phyloP scores from a whole-genome alignment of 768 basidiomycete species.

The Phanerodontia chrysosporium region DNA sequence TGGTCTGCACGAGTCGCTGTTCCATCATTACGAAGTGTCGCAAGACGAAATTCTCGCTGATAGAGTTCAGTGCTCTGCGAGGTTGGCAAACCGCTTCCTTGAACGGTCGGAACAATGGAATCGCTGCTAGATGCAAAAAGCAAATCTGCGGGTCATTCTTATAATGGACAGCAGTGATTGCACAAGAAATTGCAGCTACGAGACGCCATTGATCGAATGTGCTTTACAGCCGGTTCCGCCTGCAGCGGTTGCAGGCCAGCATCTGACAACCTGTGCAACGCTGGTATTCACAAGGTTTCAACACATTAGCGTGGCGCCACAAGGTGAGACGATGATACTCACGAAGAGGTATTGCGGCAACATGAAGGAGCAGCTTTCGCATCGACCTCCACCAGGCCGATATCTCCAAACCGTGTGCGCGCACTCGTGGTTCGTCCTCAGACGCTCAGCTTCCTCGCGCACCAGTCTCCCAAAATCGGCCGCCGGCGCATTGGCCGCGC shows the following conservation, averaged over 20 bases:
- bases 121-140: too few relatives aligned
- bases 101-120: not conserved
- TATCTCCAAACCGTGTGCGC: conserved; percentile 40
- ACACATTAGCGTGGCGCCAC: not conserved
- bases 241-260: conserved; percentile 34
- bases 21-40: not conserved
- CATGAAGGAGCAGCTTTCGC: conserved; percentile 40
- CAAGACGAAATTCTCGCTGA: not conserved
- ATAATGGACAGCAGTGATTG: too few relatives aligned
- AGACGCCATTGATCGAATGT: not conserved
- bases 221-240: conserved; percentile 29
- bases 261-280: conserved; percentile 30
- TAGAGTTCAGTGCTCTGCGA: not conserved
- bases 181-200: too few relatives aligned
- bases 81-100: not conserved
- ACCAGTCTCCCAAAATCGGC: conserved; percentile 18
- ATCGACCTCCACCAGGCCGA: conserved; percentile 38
- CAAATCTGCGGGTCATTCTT: too few relatives aligned
- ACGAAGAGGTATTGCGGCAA: conserved; percentile 48
- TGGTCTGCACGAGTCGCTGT: not conserved
- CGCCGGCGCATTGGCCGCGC: conserved; percentile 1
- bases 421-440: conserved; percentile 56
- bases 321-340: conserved; percentile 20
- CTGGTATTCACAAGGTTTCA: conserved; percentile 15
- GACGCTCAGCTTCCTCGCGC: conserved; percentile 28